These are phyloP conservation scores for Verticillium longisporum DNA, from an alignment of 2,329 filamentous ascomycete genomes.

Conservation along the genomic window DNA sequence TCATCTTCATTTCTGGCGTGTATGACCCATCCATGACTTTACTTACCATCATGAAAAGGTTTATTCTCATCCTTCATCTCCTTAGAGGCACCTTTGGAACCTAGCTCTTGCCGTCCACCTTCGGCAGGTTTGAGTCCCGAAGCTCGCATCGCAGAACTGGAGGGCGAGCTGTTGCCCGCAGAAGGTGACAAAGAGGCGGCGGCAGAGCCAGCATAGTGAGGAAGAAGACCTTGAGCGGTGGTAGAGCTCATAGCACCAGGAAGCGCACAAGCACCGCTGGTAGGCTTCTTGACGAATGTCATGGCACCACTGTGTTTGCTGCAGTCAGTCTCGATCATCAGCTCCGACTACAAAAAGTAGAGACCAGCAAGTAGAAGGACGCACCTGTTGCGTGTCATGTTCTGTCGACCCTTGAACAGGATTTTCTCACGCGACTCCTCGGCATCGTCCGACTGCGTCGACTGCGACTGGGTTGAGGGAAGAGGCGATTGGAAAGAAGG, in stretches of 20 bases:
- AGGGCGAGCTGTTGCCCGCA: slow-evolving; percentile 13
- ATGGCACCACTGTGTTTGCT: slow-evolving; percentile 38
- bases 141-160: neutral
- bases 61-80: neutral
- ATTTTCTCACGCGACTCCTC: slow-evolving; percentile 9
- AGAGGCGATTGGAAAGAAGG: neutral
- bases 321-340: slow-evolving; percentile 4
- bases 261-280: slow-evolving; percentile 33
- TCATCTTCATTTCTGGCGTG: neutral
- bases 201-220: slow-evolving; percentile 45
- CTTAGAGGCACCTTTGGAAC: neutral
- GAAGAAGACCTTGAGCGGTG: slow-evolving; percentile 47
- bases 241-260: slow-evolving; percentile 44
- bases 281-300: slow-evolving; percentile 42
- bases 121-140: neutral
- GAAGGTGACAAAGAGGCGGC: slow-evolving; percentile 41
- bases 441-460: neutral
- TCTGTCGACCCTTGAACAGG: slow-evolving; percentile 29
- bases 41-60: neutral
- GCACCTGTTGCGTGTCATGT: slow-evolving; percentile 21
- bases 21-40: neutral
- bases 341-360: neutral
- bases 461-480: neutral
- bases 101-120: neutral
- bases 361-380: slow-evolving; percentile 4